Evolutionary conservation across 192 early-diverging fungal genomes (phyloP).

Genomic region (Umbelopsis ramanniana): DNA sequence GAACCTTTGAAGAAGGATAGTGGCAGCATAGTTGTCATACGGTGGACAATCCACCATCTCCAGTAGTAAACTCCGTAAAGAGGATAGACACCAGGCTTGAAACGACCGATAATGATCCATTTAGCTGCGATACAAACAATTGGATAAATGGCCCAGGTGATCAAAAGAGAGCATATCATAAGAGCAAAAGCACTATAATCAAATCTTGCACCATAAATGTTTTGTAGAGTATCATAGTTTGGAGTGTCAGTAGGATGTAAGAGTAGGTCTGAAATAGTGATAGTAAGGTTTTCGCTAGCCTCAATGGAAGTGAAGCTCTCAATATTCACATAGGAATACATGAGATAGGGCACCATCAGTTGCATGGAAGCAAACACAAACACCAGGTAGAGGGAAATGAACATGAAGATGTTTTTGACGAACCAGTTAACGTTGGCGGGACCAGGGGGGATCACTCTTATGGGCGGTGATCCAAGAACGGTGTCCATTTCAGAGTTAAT

Average conservation of each 20-base stretch:
- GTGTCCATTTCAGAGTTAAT: background rate
- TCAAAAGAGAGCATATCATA: background rate
- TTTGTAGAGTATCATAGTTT: constrained; percentile 9
- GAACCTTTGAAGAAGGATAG: background rate
- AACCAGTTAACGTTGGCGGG: background rate
- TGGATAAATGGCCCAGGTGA: background rate
- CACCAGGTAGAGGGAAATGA: background rate
- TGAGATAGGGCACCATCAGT: background rate
- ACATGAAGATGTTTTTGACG: background rate
- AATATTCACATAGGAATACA: constrained; percentile 9
- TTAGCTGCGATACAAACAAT: background rate
- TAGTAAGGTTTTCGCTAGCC: background rate
- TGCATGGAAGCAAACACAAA: background rate
- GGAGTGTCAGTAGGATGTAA: background rate
- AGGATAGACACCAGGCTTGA: constrained; percentile 9
- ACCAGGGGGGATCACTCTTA: background rate
- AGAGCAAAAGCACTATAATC: background rate
- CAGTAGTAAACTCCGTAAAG: constrained; percentile 15
- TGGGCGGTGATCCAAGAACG: background rate
- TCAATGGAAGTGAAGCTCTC: background rate
- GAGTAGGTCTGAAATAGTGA: background rate
- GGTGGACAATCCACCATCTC: constrained; percentile 15
- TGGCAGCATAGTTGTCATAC: constrained; percentile 10
- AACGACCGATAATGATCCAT: constrained; percentile 1
- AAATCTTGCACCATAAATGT: background rate